Base-by-base conservation (phyloP, 345 rosid species). In the Brassica nigra region DNA sequence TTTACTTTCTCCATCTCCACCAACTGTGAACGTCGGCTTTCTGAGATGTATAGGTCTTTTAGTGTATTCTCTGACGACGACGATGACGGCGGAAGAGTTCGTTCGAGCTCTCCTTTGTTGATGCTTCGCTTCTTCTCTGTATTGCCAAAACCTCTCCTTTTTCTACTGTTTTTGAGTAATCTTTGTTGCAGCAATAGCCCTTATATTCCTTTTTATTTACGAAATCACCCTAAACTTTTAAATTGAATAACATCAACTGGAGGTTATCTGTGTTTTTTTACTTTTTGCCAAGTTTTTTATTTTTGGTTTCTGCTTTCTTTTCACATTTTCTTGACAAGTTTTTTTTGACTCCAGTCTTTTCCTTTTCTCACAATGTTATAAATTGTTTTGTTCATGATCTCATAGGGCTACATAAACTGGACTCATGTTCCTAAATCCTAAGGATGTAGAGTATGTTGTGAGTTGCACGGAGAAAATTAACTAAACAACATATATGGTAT, bases 1-100 rank as follows among this genome's bases (percentile, higher is more conserved):
- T 85, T 90, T 85, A 95, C 89, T 84, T 84, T 93, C 44, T 88
- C 88, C 90, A 84, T 83, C 79, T 78, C 54, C 66, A 30, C 12
- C 11, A 33, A 57, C 39, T 31, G 37, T 70, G 8, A 8, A 8
- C 6, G 39, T 34, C 37, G 37, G 62, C 1, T 2, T 33, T 55
- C 6, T 37, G 16, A 4, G 55, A 70, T 16, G 3, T 67, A 5
- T 6, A 33, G 65, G 33, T 2, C 2, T 69, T 58, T 31, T 37
- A 37, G 1, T 57, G 67, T 54, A 20, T 27, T 62, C 36, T 36
- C 69, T 62, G 5, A 39, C 47, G 52, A 14, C 55, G 74, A 74
- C 12, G 70, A 61, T 1, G 47, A 59, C 79, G 79, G 64, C 78
- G 8, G 44, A 33, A 67, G 30, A 37, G 52, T 27, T 57, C 27